Conservation (phyloP, 768 basidiomycete genomes). For the Russula sp. region DNA sequence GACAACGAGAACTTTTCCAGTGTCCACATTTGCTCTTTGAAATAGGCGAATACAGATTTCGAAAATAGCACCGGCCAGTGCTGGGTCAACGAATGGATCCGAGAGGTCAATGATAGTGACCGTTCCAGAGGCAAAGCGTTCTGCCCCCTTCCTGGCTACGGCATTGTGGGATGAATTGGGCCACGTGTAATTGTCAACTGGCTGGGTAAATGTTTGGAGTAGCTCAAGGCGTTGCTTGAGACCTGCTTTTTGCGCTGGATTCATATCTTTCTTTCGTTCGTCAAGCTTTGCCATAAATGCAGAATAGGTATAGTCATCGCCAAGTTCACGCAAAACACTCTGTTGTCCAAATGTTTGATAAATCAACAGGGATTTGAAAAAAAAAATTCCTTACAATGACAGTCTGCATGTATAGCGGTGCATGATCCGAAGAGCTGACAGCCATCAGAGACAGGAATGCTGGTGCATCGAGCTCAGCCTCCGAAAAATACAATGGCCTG, state of each 20-base stretch:
- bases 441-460: constrained; percentile 75
- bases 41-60: constrained; percentile 63
- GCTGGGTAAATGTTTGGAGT: constrained; percentile 48
- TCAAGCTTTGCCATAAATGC: constrained; percentile 44
- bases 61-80: constrained; percentile 60
- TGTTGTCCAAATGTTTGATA: constrained; percentile 22
- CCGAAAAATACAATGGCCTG: constrained; percentile 46
- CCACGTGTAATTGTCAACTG: constrained; percentile 21
- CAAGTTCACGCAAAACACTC: constrained; percentile 56
- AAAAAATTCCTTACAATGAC: constrained; percentile 47
- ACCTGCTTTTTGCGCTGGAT: constrained; percentile 45
- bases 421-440: constrained; percentile 48
- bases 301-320: constrained; percentile 47
- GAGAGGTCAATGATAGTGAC: constrained; percentile 65
- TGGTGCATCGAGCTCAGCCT: constrained; percentile 57
- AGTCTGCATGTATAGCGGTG: constrained; percentile 64
- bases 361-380: neutral
- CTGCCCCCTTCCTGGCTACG: neutral
- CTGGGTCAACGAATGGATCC: constrained; percentile 63
- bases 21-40: constrained; percentile 48
- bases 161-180: constrained; percentile 4
- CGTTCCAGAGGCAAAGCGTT: constrained; percentile 48
- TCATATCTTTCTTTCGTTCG: constrained; percentile 43
- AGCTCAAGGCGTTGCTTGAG: constrained; percentile 59
- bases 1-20: constrained; percentile 62